Percentiles rank a stretch among this genome's conserved stretches.
Evolutionary conservation across 2,329 filamentous ascomycete genomes (phyloP).

Genomic region (Ophiosphaerella korrae): DNA sequence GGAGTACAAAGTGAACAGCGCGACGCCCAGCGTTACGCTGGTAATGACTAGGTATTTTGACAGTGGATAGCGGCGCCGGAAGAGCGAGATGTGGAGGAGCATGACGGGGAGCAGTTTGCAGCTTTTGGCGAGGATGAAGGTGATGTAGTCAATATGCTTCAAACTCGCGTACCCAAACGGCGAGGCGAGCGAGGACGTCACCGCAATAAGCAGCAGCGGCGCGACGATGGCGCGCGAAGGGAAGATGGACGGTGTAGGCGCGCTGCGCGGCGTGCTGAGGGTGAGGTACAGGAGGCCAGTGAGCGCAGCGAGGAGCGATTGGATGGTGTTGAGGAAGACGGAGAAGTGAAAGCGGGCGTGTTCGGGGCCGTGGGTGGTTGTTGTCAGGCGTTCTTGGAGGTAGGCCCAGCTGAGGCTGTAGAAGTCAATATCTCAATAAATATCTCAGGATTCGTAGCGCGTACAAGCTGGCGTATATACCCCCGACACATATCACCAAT

Average conservation of each 20-base stretch:
- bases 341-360: conserved; percentile 82
- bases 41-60: conserved; percentile 97
- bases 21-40: conserved; percentile 88
- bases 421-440: too few relatives aligned
- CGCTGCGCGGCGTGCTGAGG: conserved; percentile 55
- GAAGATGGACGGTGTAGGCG: conserved; percentile 65
- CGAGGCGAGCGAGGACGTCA: conserved; percentile 87
- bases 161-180: conserved; percentile 94
- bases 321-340: conserved; percentile 94
- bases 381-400: conserved; percentile 96
- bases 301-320: conserved; percentile 84
- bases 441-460: conserved; percentile 9
- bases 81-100: conserved; percentile 92
- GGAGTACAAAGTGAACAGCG: conserved; percentile 89
- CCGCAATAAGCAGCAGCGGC: conserved; percentile 81
- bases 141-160: conserved; percentile 95
- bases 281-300: conserved; percentile 83
- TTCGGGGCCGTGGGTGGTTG: conserved; percentile 76
- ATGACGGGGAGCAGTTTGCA: conserved; percentile 99
- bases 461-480: conserved; percentile 97
- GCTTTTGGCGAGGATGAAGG: conserved; percentile 94
- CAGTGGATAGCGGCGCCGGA: conserved; percentile 84
- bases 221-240: conserved; percentile 74
- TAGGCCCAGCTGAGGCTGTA: conserved; percentile 89
- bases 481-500: conserved; percentile 83